Base-by-base conservation (phyloP, 2,329 filamentous ascomycete genomes). In the Raffaelea deltoideospora region DNA sequence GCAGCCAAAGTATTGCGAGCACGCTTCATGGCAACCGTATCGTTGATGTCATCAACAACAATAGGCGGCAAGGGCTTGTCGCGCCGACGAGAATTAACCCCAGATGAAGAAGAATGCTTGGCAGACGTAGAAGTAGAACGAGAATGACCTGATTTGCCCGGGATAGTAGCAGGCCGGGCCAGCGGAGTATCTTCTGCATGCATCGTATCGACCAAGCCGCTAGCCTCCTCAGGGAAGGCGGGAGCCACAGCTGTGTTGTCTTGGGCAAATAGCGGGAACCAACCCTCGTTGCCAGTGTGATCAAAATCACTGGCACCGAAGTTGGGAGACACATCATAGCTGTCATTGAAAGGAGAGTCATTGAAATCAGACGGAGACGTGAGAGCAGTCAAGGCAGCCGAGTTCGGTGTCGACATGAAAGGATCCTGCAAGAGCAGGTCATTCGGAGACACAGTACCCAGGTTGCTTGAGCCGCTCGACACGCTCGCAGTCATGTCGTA, bases 1-100 rank as follows among this genome's bases (percentile, higher is more conserved):
- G 88, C 88, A 15, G 88, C 88, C 55, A 92, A 72, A 9, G 86
- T 93, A 57, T 95, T 96, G 47, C 86, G 80, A 35, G 86, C 87
- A 55, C 88, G 82, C 76, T 95, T 95, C 67, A 87, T 72, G 17
- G 84, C 85, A n/a, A 80, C 56, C 10, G 70, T 72, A 50, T 95
- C 87, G 30, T 49, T 61, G 1, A 76, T 72, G 47, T 95, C 83
- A 21, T 78, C 72, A 27, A 86, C 72, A 42, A 79, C 63, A 53
- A 94, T 87, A 7, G 79, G 77, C 43, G 81, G 78, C 38, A 93
- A 64, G 43, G 80, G 77, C 67, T 87, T 88, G 52, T 84, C 76
- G 44, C 83, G 80, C 54, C 81, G 78, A 46, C 82, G 79, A 49
- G 79, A 61, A 51, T 61, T 71, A 38, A 92, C 76, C 42, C 83